Evolutionary conservation across 768 basidiomycete species (phyloP), one percentile per base, ranked within the genome.

Genomic region (Calocybe gangraenosa): DNA sequence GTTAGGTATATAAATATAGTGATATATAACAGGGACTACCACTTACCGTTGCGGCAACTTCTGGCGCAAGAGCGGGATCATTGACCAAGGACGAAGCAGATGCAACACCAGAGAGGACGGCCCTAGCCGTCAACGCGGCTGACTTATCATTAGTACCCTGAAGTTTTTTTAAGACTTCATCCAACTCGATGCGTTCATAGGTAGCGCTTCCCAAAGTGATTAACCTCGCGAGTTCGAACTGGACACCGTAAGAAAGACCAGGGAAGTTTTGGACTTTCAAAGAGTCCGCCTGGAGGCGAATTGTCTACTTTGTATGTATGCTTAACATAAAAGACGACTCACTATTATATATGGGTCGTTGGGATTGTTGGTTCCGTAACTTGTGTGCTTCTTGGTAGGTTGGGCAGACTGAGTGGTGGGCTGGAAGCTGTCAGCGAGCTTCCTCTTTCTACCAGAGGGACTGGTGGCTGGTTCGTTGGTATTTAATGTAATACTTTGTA

Each of bases 171-270:
- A 77, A 55, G 2, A 43, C 44, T 0, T 38, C n/a, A 28, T 6
- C 25, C 6, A 60, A 37, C 1, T 46, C 39, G 30, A 78, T 60
- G 1, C 65, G 47, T 1, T 66, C 50, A 40, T 58, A 65, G 1
- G 49, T 30, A 13, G 68, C 48, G 2, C 44, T 37, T 0, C 58
- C 53, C 0, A 52, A 55, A 11, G 59, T 62, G 22, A 71, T 48
- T 2, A 74, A 58, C 0, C 75, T 67, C 0, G 70, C 75, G n/a
- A 82, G 57, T 51, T 80, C 75, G 61, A 69, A 81, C 41, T 71
- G 73, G 0, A 73, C 73, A 3, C 76, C 75, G 49, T 58, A 70
- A 0, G 65, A 53, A 2, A 73, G 46, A 2, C 50, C 46, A 14
- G 51, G 41, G 17, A 41, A 30, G 8, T 46, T 33, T 44, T 60